phyloP scores from a whole-genome alignment of 768 basidiomycete species.

The Clathrus columnatus region DNA sequence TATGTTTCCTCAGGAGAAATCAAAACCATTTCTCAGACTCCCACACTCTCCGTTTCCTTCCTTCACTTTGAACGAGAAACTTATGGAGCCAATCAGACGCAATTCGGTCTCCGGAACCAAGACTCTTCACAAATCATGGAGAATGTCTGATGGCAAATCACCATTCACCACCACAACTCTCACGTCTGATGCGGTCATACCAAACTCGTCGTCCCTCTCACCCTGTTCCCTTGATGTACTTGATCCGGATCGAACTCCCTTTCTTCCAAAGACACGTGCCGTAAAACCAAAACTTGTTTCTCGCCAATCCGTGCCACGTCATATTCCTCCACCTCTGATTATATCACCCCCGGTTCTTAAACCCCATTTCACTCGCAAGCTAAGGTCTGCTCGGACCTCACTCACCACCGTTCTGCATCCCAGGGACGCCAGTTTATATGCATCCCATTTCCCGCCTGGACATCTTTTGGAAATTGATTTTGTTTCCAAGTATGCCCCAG shows the following conservation, averaged over 20 bases:
- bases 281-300: background rate
- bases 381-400: background rate
- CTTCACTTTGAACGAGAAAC: no score
- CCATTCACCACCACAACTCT: no score
- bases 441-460: conserved; percentile 47
- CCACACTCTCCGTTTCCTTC: no score
- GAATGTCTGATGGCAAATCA: no score
- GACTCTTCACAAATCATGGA: no score
- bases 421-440: conserved; percentile 20
- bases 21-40: no score
- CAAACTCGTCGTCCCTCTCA: no score
- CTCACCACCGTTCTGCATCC: background rate
- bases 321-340: background rate
- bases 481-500: conserved; percentile 48
- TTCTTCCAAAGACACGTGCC: background rate
- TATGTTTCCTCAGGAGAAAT: no score
- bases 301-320: background rate
- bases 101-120: no score
- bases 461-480: conserved; percentile 58
- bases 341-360: background rate
- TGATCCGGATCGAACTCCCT: background rate
- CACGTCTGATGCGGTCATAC: no score
- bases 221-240: background rate
- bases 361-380: background rate
- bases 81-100: no score